Percentiles rank a stretch among this genome's conserved stretches.
phyloP scores from a whole-genome alignment of 106 monocot species.

The Acorus calamus region DNA sequence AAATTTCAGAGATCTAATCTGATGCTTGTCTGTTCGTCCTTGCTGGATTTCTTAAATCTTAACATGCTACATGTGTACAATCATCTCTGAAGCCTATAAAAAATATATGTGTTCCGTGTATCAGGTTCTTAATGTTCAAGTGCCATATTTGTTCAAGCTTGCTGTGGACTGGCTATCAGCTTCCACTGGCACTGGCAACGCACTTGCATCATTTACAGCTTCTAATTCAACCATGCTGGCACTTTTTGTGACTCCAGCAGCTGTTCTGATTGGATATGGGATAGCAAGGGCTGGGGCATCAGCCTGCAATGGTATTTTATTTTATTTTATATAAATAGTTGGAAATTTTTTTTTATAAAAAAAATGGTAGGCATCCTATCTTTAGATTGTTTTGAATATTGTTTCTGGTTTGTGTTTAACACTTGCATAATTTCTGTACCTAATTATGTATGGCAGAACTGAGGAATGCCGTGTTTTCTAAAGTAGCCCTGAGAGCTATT shows the following conservation, averaged over 20 bases:
- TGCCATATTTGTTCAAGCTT: slow-evolving; percentile 96
- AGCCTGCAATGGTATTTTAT: slow-evolving; percentile 78
- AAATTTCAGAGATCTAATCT: background rate
- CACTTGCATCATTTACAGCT: slow-evolving; percentile 61
- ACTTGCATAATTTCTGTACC: background rate
- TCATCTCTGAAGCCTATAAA: slow-evolving; percentile 1
- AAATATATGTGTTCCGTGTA: slow-evolving; percentile 10
- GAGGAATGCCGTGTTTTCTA: slow-evolving; percentile 91
- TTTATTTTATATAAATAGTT: background rate
- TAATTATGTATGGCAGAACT: slow-evolving; percentile 44
- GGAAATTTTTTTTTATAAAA: background rate
- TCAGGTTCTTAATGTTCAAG: slow-evolving; percentile 99
- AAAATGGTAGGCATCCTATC: background rate
- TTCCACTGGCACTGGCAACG: slow-evolving; percentile 32
- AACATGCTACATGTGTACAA: background rate
- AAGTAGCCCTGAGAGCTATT: slow-evolving; percentile 88
- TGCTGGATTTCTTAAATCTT: background rate
- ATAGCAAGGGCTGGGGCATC: slow-evolving; percentile 86
- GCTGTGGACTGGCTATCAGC: slow-evolving; percentile 97
- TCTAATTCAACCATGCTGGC: slow-evolving; percentile 75
- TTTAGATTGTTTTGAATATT: background rate
- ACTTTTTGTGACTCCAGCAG: slow-evolving; percentile 80
- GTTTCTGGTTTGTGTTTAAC: background rate
- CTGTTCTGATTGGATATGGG: slow-evolving; percentile 94
- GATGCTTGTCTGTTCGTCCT: background rate